Evolutionary conservation across 2,329 filamentous ascomycete species (phyloP), one percentile per base, ranked within the genome.

Genomic region (Coniochaeta sp.): DNA sequence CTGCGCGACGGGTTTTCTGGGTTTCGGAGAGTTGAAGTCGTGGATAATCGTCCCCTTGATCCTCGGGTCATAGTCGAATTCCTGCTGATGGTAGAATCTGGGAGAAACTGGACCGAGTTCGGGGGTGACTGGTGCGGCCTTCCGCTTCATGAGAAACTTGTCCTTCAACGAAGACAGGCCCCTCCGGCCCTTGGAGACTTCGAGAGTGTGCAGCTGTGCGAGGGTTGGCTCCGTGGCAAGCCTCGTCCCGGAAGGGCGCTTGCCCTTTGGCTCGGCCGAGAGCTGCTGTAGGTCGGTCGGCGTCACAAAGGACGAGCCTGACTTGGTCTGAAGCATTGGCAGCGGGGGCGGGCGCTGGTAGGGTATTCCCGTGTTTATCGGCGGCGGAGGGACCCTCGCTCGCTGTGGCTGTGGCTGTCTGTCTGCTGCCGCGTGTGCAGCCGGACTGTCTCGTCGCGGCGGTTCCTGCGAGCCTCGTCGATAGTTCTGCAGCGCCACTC

Each of bases 41-140:
- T 89, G 87, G 57, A 88, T 80, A 55, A 79, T 77, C 8, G 82
- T 89, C 56, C 83, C 87, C 66, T 79, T 80, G 63, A 89, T 89
- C 10, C 84, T 79, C 19, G 85, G 85, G 65, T 88, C 85, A 65
- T 87, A 86, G 22, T 73, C 71, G 5, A 78, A 77, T 65, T 81
- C 79, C 78, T 76, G 0, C 70, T 65, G 16, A 38, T 56, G n/a
- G 8, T 71, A 69, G 24, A 73, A 71, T 54, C 73, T 65, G 30
- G 79, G 65, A 0, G 79, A 75, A 24, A 79, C 65, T 1, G 77
- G 73, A 1, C 69, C 67, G 2, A 79, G 61, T 52, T 82, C 80
- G 1, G 77, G 73, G 0, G 73, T 71, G 57, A 75, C 77, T 60
- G 85, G 81, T 17, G 75, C 80, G 14, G 79, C 79, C 65, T 81